A percentile compares a stretch with the other conserved stretches of the same genome.
Conservation (phyloP, 495 filamentous ascomycete genomes). For the Aspergillus bridgeri region DNA sequence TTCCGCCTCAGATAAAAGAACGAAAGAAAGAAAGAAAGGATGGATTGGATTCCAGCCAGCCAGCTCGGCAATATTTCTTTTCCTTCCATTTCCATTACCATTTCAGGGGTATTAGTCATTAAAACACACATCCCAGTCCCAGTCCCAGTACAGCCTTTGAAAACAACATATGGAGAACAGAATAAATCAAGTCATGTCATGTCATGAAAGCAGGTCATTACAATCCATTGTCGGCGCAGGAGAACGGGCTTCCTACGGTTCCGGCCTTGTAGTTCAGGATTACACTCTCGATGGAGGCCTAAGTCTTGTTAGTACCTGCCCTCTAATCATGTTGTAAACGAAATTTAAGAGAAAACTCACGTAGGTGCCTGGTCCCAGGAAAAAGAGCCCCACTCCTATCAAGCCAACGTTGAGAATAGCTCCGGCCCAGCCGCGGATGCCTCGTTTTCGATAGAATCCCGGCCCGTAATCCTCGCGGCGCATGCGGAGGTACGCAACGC, state of each 20-base stretch:
- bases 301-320: constrained; percentile 9
- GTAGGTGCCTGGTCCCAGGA: constrained; percentile 76
- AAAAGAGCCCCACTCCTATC: constrained; percentile 69
- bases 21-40: too few species aligned
- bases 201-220: constrained; percentile 21
- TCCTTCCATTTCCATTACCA: not conserved
- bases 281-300: constrained; percentile 62
- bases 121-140: not conserved
- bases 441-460: constrained; percentile 54
- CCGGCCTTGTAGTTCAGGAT: constrained; percentile 55
- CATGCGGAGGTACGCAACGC: constrained; percentile 83
- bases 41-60: too few species aligned
- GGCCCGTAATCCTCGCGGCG: constrained; percentile 63
- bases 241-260: constrained; percentile 56
- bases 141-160: too few species aligned
- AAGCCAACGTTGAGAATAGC: constrained; percentile 63
- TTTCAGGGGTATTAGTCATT: not conserved
- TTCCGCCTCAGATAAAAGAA: too few species aligned
- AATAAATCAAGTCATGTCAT: not conserved
- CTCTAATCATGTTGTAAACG: not conserved
- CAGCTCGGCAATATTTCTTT: too few species aligned
- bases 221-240: constrained; percentile 57
- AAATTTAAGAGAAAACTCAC: constrained; percentile 51
- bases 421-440: constrained; percentile 59
- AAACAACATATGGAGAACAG: not conserved